Conservation (phyloP, 768 basidiomycete genomes). For the Russula ochroleuca region DNA sequence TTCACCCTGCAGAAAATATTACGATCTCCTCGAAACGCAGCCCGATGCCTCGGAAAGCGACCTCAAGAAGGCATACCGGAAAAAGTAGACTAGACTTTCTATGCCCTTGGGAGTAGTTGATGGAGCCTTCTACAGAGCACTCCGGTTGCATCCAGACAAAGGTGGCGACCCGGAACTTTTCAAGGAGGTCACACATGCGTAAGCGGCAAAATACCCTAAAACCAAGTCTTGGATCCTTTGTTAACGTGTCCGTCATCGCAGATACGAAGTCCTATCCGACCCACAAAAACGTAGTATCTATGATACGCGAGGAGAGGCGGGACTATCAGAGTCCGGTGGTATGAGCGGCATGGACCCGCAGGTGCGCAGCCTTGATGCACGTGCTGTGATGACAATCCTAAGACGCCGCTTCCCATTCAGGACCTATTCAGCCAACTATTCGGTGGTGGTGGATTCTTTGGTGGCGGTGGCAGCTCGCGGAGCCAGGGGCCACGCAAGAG, state of each 20-base stretch:
- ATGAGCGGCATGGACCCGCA: conserved; percentile 98
- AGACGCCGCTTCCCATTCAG: conserved; percentile 35
- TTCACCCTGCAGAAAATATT: conserved; percentile 61
- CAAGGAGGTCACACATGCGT: conserved; percentile 97
- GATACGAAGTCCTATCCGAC: conserved; percentile 93
- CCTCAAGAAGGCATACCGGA: conserved; percentile 93
- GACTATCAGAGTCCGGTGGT: conserved; percentile 77
- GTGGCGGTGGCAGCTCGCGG: conserved; percentile 56
- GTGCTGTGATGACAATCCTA: background rate
- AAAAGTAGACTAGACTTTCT: conserved; percentile 54
- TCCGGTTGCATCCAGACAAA: conserved; percentile 87
- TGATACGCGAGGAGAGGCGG: conserved; percentile 90
- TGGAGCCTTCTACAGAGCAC: conserved; percentile 48
- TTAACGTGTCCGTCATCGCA: conserved; percentile 34
- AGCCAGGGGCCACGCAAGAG: conserved; percentile 78
- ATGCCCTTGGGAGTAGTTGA: conserved; percentile 9
- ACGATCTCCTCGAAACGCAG: conserved; percentile 86
- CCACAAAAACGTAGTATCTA: conserved; percentile 76
- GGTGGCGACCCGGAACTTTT: conserved; percentile 95
- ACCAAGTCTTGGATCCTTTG: conserved; percentile 19
- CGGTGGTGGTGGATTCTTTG: conserved; percentile 73
- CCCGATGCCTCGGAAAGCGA: conserved; percentile 77
- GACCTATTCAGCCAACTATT: conserved; percentile 98
- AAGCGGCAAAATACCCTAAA: conserved; percentile 37
- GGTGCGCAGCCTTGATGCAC: conserved; percentile 40